phyloP scores from a whole-genome alignment of 805 yeast genomes.

The Wickerhamomyces pijperi region DNA sequence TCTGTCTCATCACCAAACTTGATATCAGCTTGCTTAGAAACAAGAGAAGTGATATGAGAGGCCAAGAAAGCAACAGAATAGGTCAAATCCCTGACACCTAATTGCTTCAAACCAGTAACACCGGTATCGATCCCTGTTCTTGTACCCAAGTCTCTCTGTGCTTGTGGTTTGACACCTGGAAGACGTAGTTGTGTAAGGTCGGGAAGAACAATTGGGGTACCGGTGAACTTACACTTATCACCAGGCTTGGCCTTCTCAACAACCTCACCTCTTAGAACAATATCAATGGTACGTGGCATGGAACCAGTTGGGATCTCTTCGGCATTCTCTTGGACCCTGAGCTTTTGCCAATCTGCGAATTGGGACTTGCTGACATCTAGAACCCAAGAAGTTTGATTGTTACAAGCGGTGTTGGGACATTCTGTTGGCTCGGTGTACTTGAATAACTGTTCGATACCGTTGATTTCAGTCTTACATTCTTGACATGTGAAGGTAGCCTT shows the following conservation, averaged over 20 bases:
- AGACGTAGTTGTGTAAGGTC: slow-evolving; percentile 88
- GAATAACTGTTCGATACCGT: slow-evolving; percentile 87
- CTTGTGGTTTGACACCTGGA: slow-evolving; percentile 88
- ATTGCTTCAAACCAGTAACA: slow-evolving; percentile 74
- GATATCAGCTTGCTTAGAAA: slow-evolving; percentile 23
- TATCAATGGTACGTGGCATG: slow-evolving; percentile 95
- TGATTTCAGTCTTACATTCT: slow-evolving; percentile 72
- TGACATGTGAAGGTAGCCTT: slow-evolving; percentile 85
- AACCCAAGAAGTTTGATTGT: slow-evolving; percentile 79
- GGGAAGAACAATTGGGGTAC: slow-evolving; percentile 90
- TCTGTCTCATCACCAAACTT: slow-evolving; percentile 31
- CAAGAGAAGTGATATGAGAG: slow-evolving; percentile 71
- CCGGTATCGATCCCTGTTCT: slow-evolving; percentile 70
- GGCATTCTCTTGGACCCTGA: slow-evolving; percentile 92
- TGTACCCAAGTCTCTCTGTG: slow-evolving; percentile 51
- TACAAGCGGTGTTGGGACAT: slow-evolving; percentile 83
- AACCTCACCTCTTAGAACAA: slow-evolving; percentile 82
- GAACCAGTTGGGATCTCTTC: slow-evolving; percentile 96
- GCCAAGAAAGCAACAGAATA: slow-evolving; percentile 88
- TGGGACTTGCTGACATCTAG: slow-evolving; percentile 73
- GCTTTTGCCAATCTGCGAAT: slow-evolving; percentile 94
- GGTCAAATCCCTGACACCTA: slow-evolving; percentile 87
- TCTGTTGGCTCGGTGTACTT: slow-evolving; percentile 90
- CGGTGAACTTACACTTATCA: slow-evolving; percentile 87
- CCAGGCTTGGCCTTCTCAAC: slow-evolving; percentile 98